Conservation (phyloP, 129 eudicot genomes). For the Tagetes patula region DNA sequence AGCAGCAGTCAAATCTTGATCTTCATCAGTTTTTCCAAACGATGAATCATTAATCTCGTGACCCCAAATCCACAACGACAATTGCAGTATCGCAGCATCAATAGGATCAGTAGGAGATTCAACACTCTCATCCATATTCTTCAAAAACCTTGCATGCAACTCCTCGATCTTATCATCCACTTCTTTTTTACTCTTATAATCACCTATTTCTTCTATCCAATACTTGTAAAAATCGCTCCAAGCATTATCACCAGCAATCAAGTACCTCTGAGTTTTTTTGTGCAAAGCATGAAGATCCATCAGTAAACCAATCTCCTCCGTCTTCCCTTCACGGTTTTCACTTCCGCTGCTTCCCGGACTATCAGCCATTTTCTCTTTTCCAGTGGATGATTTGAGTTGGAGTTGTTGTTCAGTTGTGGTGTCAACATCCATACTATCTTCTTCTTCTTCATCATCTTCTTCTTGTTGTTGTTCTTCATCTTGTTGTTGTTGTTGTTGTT, state of each 20-base stretch:
- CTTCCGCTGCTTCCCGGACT: too few species aligned
- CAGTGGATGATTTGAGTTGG: background rate
- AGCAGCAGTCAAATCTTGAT: background rate
- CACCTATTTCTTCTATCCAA: background rate
- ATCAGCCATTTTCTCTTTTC: background rate
- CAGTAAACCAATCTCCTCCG: slow-evolving; percentile 22
- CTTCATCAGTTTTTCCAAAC: background rate
- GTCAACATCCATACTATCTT: background rate
- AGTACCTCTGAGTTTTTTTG: slow-evolving; percentile 8
- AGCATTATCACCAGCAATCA: background rate
- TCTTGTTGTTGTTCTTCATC: background rate
- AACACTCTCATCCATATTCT: slow-evolving; percentile 4
- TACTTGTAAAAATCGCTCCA: background rate
- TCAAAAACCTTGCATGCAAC: slow-evolving; percentile 19
- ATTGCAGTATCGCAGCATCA: slow-evolving; percentile 7
- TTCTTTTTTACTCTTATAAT: slow-evolving; percentile 1
- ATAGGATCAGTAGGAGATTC: slow-evolving; percentile 12
- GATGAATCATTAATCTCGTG: background rate
- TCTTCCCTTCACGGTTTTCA: slow-evolving; percentile 1
- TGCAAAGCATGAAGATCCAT: slow-evolving; percentile 7
- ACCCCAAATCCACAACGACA: slow-evolving; percentile 27
- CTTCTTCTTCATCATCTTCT: background rate
- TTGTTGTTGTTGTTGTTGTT: too few species aligned
- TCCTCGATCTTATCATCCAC: slow-evolving; percentile 17
- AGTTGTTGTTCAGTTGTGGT: background rate